Base-by-base conservation (phyloP, 768 basidiomycete genomes). In the Kwoniella sp. region DNA sequence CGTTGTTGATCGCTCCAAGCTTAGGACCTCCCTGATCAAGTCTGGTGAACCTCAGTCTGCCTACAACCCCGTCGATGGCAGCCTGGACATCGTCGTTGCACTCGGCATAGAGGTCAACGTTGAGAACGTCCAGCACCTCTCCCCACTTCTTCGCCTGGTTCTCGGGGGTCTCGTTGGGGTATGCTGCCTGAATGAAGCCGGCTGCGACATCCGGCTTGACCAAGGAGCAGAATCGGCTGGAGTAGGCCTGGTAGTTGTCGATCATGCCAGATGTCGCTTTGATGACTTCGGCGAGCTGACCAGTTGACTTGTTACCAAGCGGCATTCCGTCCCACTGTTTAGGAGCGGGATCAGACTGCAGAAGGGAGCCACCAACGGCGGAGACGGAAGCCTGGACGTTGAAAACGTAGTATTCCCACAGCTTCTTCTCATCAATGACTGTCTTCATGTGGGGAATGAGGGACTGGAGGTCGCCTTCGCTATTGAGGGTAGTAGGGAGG, bases 321-420 rank as follows among this genome's bases (percentile, higher is more conserved):
- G 84, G 76, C 1, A 85, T 81, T 2, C 88, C 90, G 4, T 76
- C 79, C 91, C 92, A 94, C 4, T 82, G 63, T 15, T 81, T 79
- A n/a, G 62, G 62, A 19, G 27, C 24, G 25, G 62, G 55, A 9
- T 21, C 21, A 12, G 24, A 33, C 17, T 64, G 33, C 10, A 64
- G 30, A 2, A 64, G 22, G 29, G 85, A 68, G 0, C 83, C 80
- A 64, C 92, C 83, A 1, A 83, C 82, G 15, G 82, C 83, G 68
- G 84, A 86, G 78, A 94, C 90, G 25, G 83, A 74, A 1, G 67
- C 80, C 40, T 82, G 81, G 12, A 86, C 83, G 73, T 97, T 88
- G 54, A 98, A 83, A 21, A 94, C 89, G 77, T 98, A 99, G 82
- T 88, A 99, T 73, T 98, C 89, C 91, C 92, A 99, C 22, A 98